Evolutionary conservation across 2,329 filamentous ascomycete species (phyloP), one percentile per base, ranked within the genome.

Genomic region (Verticillium nubilum): DNA sequence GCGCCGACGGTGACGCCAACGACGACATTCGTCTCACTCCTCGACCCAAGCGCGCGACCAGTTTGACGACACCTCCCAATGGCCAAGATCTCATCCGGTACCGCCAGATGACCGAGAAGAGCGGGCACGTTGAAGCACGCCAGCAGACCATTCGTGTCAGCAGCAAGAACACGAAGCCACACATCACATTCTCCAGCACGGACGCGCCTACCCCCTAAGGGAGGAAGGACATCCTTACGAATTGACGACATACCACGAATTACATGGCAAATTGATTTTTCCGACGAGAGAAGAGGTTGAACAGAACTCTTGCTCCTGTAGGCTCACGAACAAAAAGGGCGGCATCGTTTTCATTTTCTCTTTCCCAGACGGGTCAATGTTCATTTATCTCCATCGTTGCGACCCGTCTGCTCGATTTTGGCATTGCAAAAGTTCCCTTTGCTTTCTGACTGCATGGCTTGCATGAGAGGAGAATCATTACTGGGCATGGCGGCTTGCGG

Each of bases 1-100:
- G 93, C 74, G 91, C 92, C 68, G 93, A 95, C 68, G 93, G 92
- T 70, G 93, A 97, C 74, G 84, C 89, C 66, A 90, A 96, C 74
- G 89, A 96, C 74, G 83, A 83, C 64, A 81, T 86, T 66, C 87
- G 89, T 69, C 86, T 91, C 78, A 84, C 75, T 42, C 78, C 73
- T 31, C 74, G 75, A 37, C 79, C 80, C 17, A 70, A 70, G 65
- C 76, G 71, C 29, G 71, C 74, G 4, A 65, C 72, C 58, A 73
- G 74, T 56, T 70, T 82, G 65, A 78, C 75, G 47, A 75, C 75
- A 17, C 80, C 80, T 50, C 72, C 73, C 5, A 76, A 75, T 54
- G 73, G 73, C 57, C 71, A 69, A 33, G 76, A 75, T 57, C 75
- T 82, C 31, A 72, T 80, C 60, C 76, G 76, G 59, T 81, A 77